These are phyloP conservation scores for Backusella sp. DNA, from an alignment of 192 early-diverging fungal species.

Conservation along the genomic window DNA sequence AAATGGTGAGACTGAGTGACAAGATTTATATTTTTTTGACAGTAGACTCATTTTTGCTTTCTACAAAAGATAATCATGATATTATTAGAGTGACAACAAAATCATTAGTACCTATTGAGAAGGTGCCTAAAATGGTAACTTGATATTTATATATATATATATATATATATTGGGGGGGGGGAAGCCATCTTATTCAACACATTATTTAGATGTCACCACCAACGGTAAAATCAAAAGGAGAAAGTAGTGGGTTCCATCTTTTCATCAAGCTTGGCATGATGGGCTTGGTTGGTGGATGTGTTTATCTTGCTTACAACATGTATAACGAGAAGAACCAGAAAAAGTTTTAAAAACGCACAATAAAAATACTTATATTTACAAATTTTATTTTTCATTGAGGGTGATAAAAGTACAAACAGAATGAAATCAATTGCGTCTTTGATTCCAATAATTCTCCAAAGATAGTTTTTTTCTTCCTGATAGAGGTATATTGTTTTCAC, in stretches of 20 bases:
- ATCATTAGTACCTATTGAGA: conserved; percentile 19
- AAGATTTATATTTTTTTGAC: not conserved
- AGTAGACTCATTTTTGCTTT: conserved; percentile 9
- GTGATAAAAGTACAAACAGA: not conserved
- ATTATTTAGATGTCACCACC: not conserved
- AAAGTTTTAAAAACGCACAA: not conserved
- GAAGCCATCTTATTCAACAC: no score
- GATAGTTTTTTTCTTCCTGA: not conserved
- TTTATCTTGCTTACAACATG: not conserved
- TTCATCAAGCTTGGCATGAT: not conserved
- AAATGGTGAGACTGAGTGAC: conserved; percentile 50
- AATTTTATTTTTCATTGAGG: not conserved
- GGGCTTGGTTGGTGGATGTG: not conserved
- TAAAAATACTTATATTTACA: not conserved
- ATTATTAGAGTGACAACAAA: conserved; percentile 48
- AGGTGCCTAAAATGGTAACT: conserved; percentile 18
- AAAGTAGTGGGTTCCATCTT: not conserved
- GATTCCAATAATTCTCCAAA: conserved; percentile 3
- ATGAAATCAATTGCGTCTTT: not conserved
- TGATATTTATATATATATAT: not conserved
- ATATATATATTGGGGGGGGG: no score
- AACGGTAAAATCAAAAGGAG: not conserved
- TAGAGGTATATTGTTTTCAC: conserved; percentile 8
- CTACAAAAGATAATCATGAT: conserved; percentile 40
- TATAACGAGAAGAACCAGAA: not conserved